Evolutionary conservation across 257 asterid genomes (phyloP), one percentile per base, ranked within the genome.

Genomic region (Nyctanthes arbortristis): DNA sequence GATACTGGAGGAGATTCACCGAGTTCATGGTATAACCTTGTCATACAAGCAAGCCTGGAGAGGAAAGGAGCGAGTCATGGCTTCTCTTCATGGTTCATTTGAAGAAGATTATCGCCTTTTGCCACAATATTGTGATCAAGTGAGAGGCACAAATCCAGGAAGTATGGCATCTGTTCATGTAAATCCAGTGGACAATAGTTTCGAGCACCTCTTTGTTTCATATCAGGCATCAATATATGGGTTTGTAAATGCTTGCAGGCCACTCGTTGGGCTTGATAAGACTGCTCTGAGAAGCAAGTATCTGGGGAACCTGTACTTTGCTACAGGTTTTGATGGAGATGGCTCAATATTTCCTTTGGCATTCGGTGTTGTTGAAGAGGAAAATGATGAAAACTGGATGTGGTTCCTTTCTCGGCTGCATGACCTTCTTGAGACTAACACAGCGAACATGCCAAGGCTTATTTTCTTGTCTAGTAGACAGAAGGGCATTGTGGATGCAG

Each of bases 11-110:
- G 91, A 90, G 70, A 90, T 88, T 70, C 94, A 90, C 60, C 81
- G 82, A 5, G 80, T 57, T 45, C 93, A 88, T 73, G 96, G 93
- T 55, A 85, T 87, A 43, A 81, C 93, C 58, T 73, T 89, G 61
- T 87, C 92, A 0, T 90, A 80, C 81, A 90, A 90, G 76, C 96
- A 88, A 82, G 93, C 89, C 4, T 86, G 92, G 93, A 79, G 94
- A 71, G 96, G 89, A 65, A 88, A 84, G 84, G 88, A 86, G 67
- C 71, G 93, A 66, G 68, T 86, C 68, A 83, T 86, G 86, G 85
- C 88, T 52, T 61, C 88, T 58, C 77, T 85, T 59, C 88, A 83
- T 57, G 91, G 91, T 24, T 85, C 93, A 37, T 87, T 87, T 52
- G 93, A 89, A 67, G 91, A 87, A 59, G 96, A 84, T 58, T 89